phyloP scores from a whole-genome alignment of 495 filamentous ascomycete genomes.

The Neurospora sp. region DNA sequence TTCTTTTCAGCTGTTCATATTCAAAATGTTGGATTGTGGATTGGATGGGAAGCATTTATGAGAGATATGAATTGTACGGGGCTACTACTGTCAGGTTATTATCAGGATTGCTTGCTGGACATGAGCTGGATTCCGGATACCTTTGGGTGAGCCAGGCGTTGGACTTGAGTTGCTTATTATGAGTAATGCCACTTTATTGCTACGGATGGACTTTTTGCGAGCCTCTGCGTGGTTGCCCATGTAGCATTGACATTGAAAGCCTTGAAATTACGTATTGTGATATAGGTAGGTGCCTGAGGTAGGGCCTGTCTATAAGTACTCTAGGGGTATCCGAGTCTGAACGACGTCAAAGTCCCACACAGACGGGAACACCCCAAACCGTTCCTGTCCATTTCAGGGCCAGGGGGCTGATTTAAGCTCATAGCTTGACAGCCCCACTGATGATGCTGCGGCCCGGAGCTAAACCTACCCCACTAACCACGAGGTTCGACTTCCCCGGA shows the following conservation, averaged over 20 bases:
- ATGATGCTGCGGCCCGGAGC: not conserved
- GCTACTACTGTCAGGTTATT: not conserved
- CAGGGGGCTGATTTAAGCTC: not conserved
- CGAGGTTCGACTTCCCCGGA: not conserved
- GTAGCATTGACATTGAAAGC: not conserved
- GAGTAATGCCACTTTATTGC: not conserved
- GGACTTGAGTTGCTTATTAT: not conserved
- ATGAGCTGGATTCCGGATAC: not conserved
- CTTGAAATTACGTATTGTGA: not conserved
- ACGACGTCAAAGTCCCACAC: not conserved
- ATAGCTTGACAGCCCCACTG: not conserved
- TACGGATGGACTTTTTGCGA: not conserved
- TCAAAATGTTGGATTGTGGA: not conserved
- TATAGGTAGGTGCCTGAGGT: not conserved
- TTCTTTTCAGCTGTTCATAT: not conserved
- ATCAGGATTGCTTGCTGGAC: conserved; percentile 1
- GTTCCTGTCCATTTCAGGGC: not conserved
- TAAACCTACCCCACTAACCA: not conserved
- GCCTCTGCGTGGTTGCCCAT: not conserved
- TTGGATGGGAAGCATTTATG: not conserved
- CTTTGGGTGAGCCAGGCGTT: not conserved
- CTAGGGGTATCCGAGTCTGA: not conserved
- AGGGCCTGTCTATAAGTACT: not conserved
- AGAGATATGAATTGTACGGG: not conserved
- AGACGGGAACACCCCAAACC: not conserved